Evolutionary conservation across 176 grass and related monocot genomes (phyloP).

Genomic region (Areca catechu): DNA sequence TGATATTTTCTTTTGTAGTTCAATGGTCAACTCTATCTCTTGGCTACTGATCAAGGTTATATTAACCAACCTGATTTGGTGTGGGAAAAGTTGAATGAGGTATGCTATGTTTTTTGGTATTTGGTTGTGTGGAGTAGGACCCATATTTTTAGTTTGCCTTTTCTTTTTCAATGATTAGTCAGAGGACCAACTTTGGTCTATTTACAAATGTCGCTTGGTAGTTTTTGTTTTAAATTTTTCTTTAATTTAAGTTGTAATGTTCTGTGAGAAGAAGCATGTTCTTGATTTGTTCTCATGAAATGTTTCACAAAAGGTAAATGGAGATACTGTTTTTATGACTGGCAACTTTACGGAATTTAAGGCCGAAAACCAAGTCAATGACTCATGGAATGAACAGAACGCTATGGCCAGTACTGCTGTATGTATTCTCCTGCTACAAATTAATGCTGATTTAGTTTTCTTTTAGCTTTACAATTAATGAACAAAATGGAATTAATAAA

Average conservation of each 20-base stretch:
- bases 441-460: constrained; percentile 1
- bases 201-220: neutral
- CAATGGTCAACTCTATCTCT: constrained; percentile 71
- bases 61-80: constrained; percentile 93
- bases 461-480: neutral
- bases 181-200: too few species aligned
- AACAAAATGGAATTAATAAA: neutral
- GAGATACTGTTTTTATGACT: constrained; percentile 87
- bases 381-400: constrained; percentile 91
- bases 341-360: constrained; percentile 86
- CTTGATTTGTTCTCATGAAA: constrained; percentile 9
- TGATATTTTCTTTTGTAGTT: constrained; percentile 49
- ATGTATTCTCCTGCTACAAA: constrained; percentile 33
- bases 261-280: too few species aligned
- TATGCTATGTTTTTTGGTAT: constrained; percentile 20
- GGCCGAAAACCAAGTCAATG: constrained; percentile 58
- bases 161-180: neutral
- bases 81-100: constrained; percentile 97
- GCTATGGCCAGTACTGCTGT: constrained; percentile 85
- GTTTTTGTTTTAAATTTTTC: constrained; percentile 1
- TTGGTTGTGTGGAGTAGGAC: neutral
- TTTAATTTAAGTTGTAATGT: neutral
- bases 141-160: neutral
- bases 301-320: constrained; percentile 60
- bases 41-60: constrained; percentile 98